Conservation (phyloP, 2,329 filamentous ascomycete species). For the Colletotrichum liaoningense region DNA sequence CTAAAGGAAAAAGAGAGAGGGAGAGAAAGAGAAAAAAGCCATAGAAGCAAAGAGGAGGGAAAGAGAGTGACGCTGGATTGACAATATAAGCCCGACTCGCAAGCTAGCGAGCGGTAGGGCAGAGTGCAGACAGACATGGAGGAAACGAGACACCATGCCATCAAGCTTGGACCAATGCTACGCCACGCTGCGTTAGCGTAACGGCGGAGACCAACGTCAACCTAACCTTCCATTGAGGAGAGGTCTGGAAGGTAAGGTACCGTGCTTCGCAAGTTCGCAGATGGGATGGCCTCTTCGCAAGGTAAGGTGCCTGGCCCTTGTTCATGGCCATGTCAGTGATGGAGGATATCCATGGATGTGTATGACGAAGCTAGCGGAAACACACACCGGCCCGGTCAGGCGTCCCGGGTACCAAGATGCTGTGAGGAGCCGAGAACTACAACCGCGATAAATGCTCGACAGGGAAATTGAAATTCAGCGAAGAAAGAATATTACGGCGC, state of each 20-base stretch:
- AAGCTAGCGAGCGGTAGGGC: constrained; percentile 10
- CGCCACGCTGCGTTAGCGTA: constrained; percentile 19
- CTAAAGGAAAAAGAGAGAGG: too few relatives aligned
- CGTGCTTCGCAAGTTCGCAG: too few relatives aligned
- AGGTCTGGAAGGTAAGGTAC: too few relatives aligned
- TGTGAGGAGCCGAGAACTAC: constrained; percentile 14
- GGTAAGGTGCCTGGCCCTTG: not conserved
- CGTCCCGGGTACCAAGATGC: constrained; percentile 4
- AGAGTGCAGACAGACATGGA: constrained; percentile 16
- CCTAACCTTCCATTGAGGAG: not conserved
- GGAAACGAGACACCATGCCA: constrained; percentile 8
- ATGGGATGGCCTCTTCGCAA: too few relatives aligned
- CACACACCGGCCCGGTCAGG: constrained; percentile 9
- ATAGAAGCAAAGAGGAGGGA: not conserved
- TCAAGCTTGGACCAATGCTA: not conserved
- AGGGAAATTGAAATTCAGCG: not conserved
- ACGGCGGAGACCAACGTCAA: constrained; percentile 27
- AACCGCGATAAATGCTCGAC: not conserved
- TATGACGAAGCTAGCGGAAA: constrained; percentile 8
- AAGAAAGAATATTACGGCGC: not conserved
- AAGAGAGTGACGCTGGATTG: not conserved
- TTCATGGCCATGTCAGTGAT: not conserved
- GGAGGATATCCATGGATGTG: not conserved
- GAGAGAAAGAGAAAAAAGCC: not conserved
- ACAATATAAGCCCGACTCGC: constrained; percentile 13